Evolutionary conservation across 495 filamentous ascomycete species (phyloP).

Genomic region (Aspergillus ellipticus): DNA sequence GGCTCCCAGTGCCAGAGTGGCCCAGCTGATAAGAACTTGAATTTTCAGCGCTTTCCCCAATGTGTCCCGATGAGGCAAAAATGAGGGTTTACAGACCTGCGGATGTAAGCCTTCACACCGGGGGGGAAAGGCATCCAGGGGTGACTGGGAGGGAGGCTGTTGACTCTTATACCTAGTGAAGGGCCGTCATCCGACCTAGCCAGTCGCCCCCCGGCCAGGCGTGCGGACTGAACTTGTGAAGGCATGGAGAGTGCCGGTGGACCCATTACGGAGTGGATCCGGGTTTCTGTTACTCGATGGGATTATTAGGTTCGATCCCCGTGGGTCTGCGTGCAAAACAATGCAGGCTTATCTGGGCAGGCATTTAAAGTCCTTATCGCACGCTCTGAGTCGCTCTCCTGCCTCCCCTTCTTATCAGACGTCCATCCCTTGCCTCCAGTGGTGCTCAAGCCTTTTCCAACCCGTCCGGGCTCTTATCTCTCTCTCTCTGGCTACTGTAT

Average conservation of each 20-base stretch:
- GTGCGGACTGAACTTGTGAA: background rate
- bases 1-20: slow-evolving; percentile 4
- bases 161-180: background rate
- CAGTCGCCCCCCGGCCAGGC: background rate
- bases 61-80: slow-evolving; percentile 1
- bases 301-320: slow-evolving; percentile 3
- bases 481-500: background rate
- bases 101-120: too few relatives aligned
- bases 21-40: background rate
- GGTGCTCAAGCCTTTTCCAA: background rate
- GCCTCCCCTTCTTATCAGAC: slow-evolving; percentile 1
- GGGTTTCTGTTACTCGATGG: slow-evolving; percentile 20
- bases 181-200: background rate
- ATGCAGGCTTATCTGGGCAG: background rate
- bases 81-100: background rate
- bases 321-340: background rate
- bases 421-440: background rate
- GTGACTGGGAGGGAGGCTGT: background rate
- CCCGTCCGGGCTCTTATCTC: background rate
- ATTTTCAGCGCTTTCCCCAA: background rate
- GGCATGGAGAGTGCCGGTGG: slow-evolving; percentile 6
- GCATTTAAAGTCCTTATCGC: slow-evolving; percentile 10
- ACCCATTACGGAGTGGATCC: background rate
- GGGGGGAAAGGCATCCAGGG: background rate
- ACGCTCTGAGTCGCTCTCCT: background rate